Conservation (phyloP, 148 eudicot genomes). For the Dysphania ambrosioides region DNA sequence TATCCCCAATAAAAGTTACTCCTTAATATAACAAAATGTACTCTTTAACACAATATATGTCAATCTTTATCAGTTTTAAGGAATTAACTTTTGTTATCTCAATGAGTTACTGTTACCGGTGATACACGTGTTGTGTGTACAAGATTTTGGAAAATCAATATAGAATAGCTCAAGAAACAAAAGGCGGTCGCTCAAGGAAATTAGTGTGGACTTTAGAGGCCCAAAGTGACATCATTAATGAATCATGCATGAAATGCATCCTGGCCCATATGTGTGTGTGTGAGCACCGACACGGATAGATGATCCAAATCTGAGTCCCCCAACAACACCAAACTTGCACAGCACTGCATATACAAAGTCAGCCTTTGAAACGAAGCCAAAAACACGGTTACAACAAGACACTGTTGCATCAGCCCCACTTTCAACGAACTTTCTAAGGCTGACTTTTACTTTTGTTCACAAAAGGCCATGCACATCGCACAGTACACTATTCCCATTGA, state of each 20-base stretch:
- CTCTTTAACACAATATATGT: too few species aligned
- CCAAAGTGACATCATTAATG: not conserved
- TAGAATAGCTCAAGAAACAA: too few species aligned
- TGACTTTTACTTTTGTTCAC: slow-evolving; percentile 7
- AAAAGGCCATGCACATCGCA: not conserved
- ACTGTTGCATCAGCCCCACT: not conserved
- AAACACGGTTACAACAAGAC: slow-evolving; percentile 4
- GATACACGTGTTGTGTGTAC: too few species aligned
- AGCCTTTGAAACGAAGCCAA: slow-evolving; percentile 13
- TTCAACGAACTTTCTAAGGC: slow-evolving; percentile 17
- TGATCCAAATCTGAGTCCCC: not conserved
- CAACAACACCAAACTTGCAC: not conserved
- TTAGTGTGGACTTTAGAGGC: too few species aligned
- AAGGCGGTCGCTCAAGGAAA: too few species aligned
- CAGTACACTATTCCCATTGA: too few species aligned
- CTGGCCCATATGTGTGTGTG: not conserved
- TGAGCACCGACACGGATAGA: not conserved
- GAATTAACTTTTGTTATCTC: too few species aligned
- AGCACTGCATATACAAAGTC: not conserved
- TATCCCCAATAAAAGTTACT: too few species aligned
- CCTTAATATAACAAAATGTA: too few species aligned
- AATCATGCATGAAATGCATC: not conserved
- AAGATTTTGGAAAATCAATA: too few species aligned
- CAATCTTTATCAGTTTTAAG: too few species aligned
- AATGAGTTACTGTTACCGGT: too few species aligned